Evolutionary conservation across 345 rosid genomes (phyloP).

Genomic region (Jatropha curcas): DNA sequence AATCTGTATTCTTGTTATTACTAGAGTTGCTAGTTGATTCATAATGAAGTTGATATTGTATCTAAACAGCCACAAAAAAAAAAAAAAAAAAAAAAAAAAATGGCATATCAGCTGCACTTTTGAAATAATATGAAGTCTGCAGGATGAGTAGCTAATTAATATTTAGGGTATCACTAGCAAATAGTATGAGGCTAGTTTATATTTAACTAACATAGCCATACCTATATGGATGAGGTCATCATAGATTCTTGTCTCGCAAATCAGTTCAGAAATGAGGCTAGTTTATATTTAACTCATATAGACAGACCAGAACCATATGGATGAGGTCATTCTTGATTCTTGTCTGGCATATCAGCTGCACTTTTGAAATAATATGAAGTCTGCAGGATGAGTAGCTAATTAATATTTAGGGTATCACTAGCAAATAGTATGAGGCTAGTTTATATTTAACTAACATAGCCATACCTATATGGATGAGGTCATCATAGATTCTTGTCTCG

Average conservation of each 20-base stretch:
- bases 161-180: no score
- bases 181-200: no score
- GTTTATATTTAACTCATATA: neutral
- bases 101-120: neutral
- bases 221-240: neutral
- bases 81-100: no score
- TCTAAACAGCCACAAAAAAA: neutral
- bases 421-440: no score
- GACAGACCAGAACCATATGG: no score
- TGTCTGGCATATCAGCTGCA: neutral
- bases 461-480: neutral
- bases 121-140: neutral
- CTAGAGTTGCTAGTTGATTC: neutral
- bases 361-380: neutral
- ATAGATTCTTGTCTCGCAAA: neutral
- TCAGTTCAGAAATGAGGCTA: no score
- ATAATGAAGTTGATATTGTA: neutral
- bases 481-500: no score
- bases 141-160: neutral
- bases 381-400: neutral
- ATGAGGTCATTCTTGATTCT: neutral
- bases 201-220: neutral
- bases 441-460: neutral
- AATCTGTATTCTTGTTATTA: neutral
- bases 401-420: no score